A percentile compares a stretch with the other conserved stretches of the same genome.
phyloP scores from a whole-genome alignment of 768 basidiomycete species.

The Suillus alpinus region DNA sequence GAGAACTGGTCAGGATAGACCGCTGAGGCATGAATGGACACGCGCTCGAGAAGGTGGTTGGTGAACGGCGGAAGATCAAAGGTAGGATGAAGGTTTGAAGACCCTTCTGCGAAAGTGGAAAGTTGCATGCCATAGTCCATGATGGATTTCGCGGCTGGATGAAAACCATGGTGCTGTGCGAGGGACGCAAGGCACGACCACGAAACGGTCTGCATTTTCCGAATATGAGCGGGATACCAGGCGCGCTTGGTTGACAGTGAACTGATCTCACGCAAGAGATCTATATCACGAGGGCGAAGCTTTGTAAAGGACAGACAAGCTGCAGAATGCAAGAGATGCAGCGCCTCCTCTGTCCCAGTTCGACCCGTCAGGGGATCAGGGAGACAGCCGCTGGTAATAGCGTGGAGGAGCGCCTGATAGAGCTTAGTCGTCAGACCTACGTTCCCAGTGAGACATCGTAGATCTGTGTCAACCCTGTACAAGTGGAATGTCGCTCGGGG shows the following conservation, averaged over 20 bases:
- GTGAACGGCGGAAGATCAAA: constrained; percentile 6
- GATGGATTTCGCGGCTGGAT: constrained; percentile 23
- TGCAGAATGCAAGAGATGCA: constrained; percentile 37
- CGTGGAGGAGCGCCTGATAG: constrained; percentile 43
- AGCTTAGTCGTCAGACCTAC: constrained; percentile 28
- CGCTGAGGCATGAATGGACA: neutral
- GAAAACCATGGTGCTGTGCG: constrained; percentile 32
- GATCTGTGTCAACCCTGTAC: constrained; percentile 28
- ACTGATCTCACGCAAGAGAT: constrained; percentile 32
- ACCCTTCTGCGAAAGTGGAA: constrained; percentile 8
- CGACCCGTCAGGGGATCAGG: constrained; percentile 43
- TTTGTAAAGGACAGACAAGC: constrained; percentile 39
- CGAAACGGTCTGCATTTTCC: constrained; percentile 26
- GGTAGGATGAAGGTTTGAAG: neutral
- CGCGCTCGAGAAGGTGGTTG: constrained; percentile 16
- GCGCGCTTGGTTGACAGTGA: constrained; percentile 32
- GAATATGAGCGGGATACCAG: constrained; percentile 38
- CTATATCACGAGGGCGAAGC: constrained; percentile 26
- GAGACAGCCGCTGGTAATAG: constrained; percentile 37
- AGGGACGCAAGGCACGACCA: constrained; percentile 24
- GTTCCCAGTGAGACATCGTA: constrained; percentile 29
- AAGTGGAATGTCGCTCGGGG: constrained; percentile 20
- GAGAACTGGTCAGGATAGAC: neutral
- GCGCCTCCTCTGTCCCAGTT: constrained; percentile 44
- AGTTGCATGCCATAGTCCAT: constrained; percentile 22